Conservation (phyloP, 2,329 filamentous ascomycete species). For the Hymenoscyphus scutula region DNA sequence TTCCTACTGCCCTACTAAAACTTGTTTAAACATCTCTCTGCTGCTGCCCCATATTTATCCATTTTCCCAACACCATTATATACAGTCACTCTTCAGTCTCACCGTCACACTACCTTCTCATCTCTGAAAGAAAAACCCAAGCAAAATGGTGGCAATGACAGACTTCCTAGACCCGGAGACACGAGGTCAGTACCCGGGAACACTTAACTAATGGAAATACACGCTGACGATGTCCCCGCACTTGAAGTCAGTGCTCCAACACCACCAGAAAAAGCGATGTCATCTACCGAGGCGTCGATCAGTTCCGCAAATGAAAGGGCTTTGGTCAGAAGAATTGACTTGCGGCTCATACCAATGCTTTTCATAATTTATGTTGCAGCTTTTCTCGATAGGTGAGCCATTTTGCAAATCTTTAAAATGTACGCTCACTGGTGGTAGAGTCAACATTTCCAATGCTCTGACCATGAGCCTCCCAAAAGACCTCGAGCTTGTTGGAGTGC, state of each 20-base stretch:
- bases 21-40: too few species aligned
- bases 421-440: not conserved
- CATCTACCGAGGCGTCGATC: not conserved
- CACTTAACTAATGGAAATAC: too few species aligned
- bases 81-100: too few species aligned
- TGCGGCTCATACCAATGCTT: slow-evolving; percentile 61
- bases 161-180: too few species aligned
- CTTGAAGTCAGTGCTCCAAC: not conserved
- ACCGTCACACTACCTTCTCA: too few species aligned
- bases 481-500: slow-evolving; percentile 30
- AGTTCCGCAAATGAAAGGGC: not conserved
- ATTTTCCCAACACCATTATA: too few species aligned
- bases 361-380: slow-evolving; percentile 73
- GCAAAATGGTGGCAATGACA: too few species aligned
- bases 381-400: slow-evolving; percentile 70
- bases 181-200: too few species aligned
- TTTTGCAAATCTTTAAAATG: slow-evolving; percentile 43
- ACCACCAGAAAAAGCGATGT: not conserved
- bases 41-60: too few species aligned
- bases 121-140: too few species aligned
- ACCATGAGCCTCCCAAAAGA: not conserved
- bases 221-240: too few species aligned
- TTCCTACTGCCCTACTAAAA: too few species aligned
- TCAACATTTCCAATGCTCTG: not conserved
- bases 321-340: slow-evolving; percentile 49